Percentiles rank a stretch among this genome's conserved stretches.
phyloP scores from a whole-genome alignment of 257 asterid genomes.

The Solanum boliviense region DNA sequence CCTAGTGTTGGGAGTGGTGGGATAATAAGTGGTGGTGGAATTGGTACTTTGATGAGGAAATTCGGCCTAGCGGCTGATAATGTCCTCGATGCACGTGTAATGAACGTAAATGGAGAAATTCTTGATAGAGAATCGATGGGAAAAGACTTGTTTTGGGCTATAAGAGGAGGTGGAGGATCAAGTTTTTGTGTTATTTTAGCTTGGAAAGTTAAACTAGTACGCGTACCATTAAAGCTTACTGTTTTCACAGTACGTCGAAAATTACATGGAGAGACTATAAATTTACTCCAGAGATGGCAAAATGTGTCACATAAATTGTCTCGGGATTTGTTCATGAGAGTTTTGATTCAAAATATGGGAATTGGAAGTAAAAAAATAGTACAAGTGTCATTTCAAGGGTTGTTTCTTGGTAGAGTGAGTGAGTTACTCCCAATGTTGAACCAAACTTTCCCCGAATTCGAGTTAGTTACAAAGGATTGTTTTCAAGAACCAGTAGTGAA shows the following conservation, averaged over 20 bases:
- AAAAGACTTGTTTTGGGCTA: constrained; percentile 22
- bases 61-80: constrained; percentile 14
- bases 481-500: not conserved
- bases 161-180: constrained; percentile 21
- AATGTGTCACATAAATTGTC: not conserved
- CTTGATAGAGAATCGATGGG: constrained; percentile 14
- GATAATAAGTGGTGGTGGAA: constrained; percentile 26
- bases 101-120: constrained; percentile 3
- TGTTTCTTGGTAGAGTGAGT: constrained; percentile 11
- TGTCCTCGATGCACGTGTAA: constrained; percentile 11
- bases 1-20: constrained; percentile 28
- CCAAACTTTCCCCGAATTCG: constrained; percentile 14
- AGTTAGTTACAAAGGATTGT: not conserved
- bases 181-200: constrained; percentile 13
- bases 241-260: constrained; percentile 6
- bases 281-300: constrained; percentile 13
- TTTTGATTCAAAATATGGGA: constrained; percentile 7
- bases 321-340: constrained; percentile 9
- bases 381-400: not conserved
- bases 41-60: constrained; percentile 24
- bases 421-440: constrained; percentile 4
- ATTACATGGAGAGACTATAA: not conserved
- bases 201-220: constrained; percentile 19
- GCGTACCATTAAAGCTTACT: constrained; percentile 3
- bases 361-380: not conserved